A percentile compares a stretch with the other conserved stretches of the same genome.
Evolutionary conservation across 148 eudicot species (phyloP).

Genomic region (Rhododendron ovatum): DNA sequence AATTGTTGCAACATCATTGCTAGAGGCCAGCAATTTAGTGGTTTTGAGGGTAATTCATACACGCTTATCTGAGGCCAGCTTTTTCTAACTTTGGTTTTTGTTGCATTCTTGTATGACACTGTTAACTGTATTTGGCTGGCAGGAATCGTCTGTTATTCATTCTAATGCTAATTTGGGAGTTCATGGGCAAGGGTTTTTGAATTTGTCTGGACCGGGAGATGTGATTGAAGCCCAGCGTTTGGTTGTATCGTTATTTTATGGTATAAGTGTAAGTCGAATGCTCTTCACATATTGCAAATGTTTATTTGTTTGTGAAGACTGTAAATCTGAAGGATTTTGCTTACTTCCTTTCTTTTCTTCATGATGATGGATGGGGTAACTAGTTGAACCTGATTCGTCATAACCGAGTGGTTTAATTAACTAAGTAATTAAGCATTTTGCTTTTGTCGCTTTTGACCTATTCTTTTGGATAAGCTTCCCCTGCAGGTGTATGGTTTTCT

Average conservation of each 20-base stretch:
- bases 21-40: conserved; percentile 92
- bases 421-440: not conserved
- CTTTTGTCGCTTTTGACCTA: not conserved
- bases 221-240: conserved; percentile 91
- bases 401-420: not conserved
- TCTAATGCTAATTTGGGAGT: conserved; percentile 90
- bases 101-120: not conserved
- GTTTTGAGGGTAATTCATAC: conserved; percentile 66
- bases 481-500: not conserved
- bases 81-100: not conserved
- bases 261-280: conserved; percentile 57
- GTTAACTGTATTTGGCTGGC: conserved; percentile 15
- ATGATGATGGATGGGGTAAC: conserved; percentile 6
- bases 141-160: conserved; percentile 83
- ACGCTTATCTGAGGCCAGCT: not conserved
- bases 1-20: conserved; percentile 77
- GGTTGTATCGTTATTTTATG: conserved; percentile 78
- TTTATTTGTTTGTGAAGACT: not conserved
- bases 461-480: not conserved
- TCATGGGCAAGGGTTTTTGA: conserved; percentile 93
- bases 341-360: not conserved
- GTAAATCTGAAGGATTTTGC: not conserved
- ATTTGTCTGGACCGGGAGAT: conserved; percentile 91
- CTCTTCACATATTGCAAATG: not conserved
- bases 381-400: not conserved